Percentiles rank a stretch among this genome's conserved stretches.
These are phyloP conservation scores for Pueraria montana DNA, from an alignment of 306 rosid species.

Conservation along the genomic window DNA sequence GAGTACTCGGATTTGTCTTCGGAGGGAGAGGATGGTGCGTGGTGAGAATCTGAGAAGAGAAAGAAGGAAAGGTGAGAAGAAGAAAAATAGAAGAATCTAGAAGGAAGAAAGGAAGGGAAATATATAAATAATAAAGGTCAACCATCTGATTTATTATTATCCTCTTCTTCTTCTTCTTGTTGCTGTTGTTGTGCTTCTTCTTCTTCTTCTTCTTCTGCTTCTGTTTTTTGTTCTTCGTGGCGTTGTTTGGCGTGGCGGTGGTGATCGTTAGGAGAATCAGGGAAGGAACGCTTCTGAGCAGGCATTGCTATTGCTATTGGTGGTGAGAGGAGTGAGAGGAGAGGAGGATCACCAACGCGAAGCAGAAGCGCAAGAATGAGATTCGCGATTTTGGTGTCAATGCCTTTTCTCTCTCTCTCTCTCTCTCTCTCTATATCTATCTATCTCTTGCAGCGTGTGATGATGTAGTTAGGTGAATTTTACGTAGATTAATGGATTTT, in stretches of 20 bases:
- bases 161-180: neutral
- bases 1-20: slow-evolving; percentile 79
- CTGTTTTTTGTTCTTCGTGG: slow-evolving; percentile 28
- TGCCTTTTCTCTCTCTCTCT: neutral
- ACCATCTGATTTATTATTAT: slow-evolving; percentile 51
- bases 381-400: slow-evolving; percentile 17
- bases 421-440: too few species aligned
- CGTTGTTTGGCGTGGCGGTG: slow-evolving; percentile 64
- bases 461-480: neutral
- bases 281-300: slow-evolving; percentile 84
- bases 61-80: slow-evolving; percentile 46
- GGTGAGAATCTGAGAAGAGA: slow-evolving; percentile 75
- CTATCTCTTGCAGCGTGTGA: neutral
- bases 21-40: slow-evolving; percentile 64
- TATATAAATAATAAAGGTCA: slow-evolving; percentile 32
- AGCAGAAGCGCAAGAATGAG: neutral
- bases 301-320: slow-evolving; percentile 74
- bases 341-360: neutral
- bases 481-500: neutral
- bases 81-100: neutral
- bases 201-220: neutral
- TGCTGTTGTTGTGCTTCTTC: neutral
- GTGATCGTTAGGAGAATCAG: slow-evolving; percentile 53
- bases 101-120: neutral
- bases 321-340: slow-evolving; percentile 15